A percentile compares a stretch with the other conserved stretches of the same genome.
These are phyloP conservation scores for Blepharisma stoltei DNA, from an alignment of 73 alveolate species.

Conservation along the genomic window DNA sequence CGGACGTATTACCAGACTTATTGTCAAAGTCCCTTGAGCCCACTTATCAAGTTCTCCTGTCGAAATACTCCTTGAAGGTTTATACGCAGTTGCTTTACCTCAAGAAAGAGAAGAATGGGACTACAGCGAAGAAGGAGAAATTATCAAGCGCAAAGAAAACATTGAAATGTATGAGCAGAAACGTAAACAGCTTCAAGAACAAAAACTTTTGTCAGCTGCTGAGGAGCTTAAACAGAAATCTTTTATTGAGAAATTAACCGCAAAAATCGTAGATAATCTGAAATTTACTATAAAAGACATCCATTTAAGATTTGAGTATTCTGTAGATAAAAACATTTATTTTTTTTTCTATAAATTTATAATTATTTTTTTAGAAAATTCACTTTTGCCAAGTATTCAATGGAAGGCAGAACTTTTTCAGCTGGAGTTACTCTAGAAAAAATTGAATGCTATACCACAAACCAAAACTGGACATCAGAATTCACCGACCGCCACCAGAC, in stretches of 20 bases:
- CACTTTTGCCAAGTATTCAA: no score
- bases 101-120: conserved; percentile 62
- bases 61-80: conserved; percentile 74
- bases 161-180: conserved; percentile 46
- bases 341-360: no score
- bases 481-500: conserved; percentile 72
- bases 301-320: conserved; percentile 88
- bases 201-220: conserved; percentile 31
- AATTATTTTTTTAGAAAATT: no score
- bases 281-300: conserved; percentile 85
- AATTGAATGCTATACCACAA: conserved; percentile 78
- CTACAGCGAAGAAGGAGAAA: conserved; percentile 40
- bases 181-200: conserved; percentile 31
- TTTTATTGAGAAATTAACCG: conserved; percentile 72
- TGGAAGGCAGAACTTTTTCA: conserved; percentile 34
- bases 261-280: conserved; percentile 89
- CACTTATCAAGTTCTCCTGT: conserved; percentile 88
- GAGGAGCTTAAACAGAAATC: conserved; percentile 71
- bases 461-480: conserved; percentile 77
- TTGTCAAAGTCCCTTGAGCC: conserved; percentile 89
- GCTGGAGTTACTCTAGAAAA: conserved; percentile 90
- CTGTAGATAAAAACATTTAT: conserved; percentile 27
- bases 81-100: conserved; percentile 74
- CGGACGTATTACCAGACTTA: conserved; percentile 81
- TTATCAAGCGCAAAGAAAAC: conserved; percentile 50